These are phyloP conservation scores for Phytopythium boreale DNA, from an alignment of 352 stramenopile species.

Conservation along the genomic window DNA sequence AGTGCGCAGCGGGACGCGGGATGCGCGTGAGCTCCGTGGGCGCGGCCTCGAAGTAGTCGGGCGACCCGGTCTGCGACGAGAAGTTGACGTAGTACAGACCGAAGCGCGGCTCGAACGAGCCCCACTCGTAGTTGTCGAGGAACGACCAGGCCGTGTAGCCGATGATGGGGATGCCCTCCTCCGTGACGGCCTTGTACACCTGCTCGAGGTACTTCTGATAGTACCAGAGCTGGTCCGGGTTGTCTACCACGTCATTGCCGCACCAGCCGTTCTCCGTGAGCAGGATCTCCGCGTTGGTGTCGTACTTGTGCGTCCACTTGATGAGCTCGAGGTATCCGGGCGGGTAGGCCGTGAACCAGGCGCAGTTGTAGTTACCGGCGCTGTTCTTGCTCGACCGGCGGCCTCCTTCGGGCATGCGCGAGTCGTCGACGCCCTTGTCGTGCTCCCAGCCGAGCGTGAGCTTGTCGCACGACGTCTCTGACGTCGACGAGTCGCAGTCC, in stretches of 20 bases:
- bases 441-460: too few relatives aligned
- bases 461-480: too few relatives aligned
- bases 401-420: too few relatives aligned
- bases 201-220: conserved; percentile 50
- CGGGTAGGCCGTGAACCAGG: conserved; percentile 42
- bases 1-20: too few relatives aligned
- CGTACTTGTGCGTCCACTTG: conserved; percentile 33
- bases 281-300: conserved; percentile 9
- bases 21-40: too few relatives aligned
- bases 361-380: conserved; percentile 37
- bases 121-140: conserved; percentile 49
- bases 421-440: too few relatives aligned
- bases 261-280: conserved; percentile 50
- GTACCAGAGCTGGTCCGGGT: conserved; percentile 64
- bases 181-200: conserved; percentile 42
- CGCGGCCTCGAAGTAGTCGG: too few relatives aligned
- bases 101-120: conserved; percentile 46
- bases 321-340: conserved; percentile 41
- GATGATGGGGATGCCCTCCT: conserved; percentile 44
- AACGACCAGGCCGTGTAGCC: conserved; percentile 34
- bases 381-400: conserved; percentile 17
- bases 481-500: too few relatives aligned
- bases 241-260: conserved; percentile 38
- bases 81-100: conserved; percentile 69
- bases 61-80: neutral